Conservation (phyloP, 1,284 basidiomycete genomes). For the Rhodotorula sp. region DNA sequence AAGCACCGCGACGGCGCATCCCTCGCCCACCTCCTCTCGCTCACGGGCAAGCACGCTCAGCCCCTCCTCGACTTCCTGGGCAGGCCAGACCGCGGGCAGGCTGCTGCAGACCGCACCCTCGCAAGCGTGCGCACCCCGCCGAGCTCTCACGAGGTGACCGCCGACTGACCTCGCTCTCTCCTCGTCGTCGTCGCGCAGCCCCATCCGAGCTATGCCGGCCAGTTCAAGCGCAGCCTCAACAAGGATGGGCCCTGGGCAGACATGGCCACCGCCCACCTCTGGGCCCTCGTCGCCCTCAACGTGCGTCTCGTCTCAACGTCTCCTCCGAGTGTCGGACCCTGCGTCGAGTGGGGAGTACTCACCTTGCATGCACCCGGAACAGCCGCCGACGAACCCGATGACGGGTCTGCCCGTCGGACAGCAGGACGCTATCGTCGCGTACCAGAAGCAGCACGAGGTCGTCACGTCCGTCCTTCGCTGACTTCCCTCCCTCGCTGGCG, state of each 20-base stretch:
- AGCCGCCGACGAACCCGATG: conserved; percentile 1
- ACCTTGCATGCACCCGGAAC: neutral
- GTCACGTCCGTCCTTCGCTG: conserved; percentile 12
- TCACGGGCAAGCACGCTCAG: conserved; percentile 11
- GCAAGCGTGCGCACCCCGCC: conserved; percentile 3
- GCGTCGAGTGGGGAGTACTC: neutral
- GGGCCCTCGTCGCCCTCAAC: conserved; percentile 27
- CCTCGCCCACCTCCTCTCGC: conserved; percentile 17
- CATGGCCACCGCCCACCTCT: conserved; percentile 27
- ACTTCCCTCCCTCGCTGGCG: neutral
- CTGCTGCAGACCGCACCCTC: neutral
- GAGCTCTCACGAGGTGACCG: neutral
- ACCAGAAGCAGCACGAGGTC: conserved; percentile 20
- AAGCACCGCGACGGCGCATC: conserved; percentile 14
- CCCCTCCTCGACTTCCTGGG: conserved; percentile 14
- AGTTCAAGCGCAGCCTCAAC: conserved; percentile 8
- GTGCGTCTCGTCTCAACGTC: neutral
- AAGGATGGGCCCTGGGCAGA: conserved; percentile 20
- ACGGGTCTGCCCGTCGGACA: neutral
- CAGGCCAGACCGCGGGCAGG: neutral
- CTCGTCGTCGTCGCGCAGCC: neutral
- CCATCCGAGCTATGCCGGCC: neutral
- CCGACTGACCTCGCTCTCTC: neutral
- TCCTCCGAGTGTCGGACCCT: too few relatives aligned
- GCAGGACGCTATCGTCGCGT: conserved; percentile 3